Conservation (phyloP, 225 moss, liverwort and hornwort species). For the Climacium dendroides region DNA sequence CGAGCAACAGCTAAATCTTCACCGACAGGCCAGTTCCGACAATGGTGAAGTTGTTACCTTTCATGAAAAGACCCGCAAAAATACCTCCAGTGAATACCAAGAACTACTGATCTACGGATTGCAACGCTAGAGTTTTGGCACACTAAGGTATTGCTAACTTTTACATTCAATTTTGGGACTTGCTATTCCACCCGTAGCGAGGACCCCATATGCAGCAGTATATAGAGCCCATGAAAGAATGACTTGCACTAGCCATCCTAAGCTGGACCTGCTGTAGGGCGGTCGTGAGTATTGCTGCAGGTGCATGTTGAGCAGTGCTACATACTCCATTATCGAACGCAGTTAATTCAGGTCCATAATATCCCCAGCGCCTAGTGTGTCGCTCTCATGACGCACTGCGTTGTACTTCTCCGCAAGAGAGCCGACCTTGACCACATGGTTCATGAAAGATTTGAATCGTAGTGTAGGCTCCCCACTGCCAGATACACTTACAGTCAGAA, state of each 20-base stretch:
- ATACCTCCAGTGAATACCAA: constrained; percentile 13
- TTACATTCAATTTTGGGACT: constrained; percentile 8
- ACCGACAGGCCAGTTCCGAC: constrained; percentile 10
- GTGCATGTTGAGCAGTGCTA: neutral
- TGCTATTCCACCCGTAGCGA: neutral
- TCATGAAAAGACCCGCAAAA: constrained; percentile 23
- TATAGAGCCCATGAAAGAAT: neutral
- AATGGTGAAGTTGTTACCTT: constrained; percentile 10
- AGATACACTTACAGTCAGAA: constrained; percentile 5
- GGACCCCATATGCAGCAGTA: neutral
- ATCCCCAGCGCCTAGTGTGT: constrained; percentile 77
- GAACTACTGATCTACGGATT: constrained; percentile 16
- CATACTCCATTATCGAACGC: neutral
- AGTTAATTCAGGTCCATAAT: constrained; percentile 80
- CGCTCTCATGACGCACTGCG: constrained; percentile 98
- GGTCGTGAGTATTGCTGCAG: neutral
- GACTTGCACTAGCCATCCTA: neutral
- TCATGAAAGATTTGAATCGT: constrained; percentile 98
- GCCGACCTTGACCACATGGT: constrained; percentile 91
- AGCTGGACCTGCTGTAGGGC: neutral
- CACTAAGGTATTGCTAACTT: neutral
- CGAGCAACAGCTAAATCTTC: constrained; percentile 20
- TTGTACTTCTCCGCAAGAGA: constrained; percentile 94
- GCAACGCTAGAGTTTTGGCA: constrained; percentile 3
- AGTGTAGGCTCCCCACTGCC: constrained; percentile 93